A percentile compares a stretch with the other conserved stretches of the same genome.
Conservation (phyloP, 208 protist species). For the Angomonas ambiguus region DNA sequence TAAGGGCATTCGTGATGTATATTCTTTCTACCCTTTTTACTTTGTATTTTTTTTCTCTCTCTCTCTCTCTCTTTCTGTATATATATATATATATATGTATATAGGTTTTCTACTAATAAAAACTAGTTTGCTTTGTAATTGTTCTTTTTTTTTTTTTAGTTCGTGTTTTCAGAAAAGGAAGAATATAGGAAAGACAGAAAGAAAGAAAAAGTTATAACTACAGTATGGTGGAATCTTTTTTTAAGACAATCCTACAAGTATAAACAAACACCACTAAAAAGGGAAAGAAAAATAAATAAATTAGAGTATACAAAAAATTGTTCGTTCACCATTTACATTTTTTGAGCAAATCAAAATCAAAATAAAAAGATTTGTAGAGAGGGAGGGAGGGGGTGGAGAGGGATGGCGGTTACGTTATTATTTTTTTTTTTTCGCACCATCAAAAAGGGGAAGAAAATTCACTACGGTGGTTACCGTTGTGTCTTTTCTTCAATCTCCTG, state of each 20-base stretch:
- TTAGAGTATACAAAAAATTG: not conserved
- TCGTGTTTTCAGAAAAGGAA: not conserved
- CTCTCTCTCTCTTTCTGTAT: too few species aligned
- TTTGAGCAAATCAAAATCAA: not conserved
- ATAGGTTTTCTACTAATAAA: not conserved
- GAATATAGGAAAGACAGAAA: slow-evolving; percentile 11
- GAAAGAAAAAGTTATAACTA: slow-evolving; percentile 7
- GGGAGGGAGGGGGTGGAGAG: too few species aligned
- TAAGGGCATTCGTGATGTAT: slow-evolving; percentile 53
- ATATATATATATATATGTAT: not conserved
- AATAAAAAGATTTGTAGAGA: not conserved
- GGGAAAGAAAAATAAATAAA: not conserved
- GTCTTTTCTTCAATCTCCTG: slow-evolving; percentile 20
- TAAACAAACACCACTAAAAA: not conserved
- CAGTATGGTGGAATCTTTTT: not conserved
- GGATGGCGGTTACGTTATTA: too few species aligned
- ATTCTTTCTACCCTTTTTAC: not conserved
- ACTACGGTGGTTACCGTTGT: not conserved
- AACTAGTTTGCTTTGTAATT: too few species aligned
- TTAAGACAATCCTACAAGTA: slow-evolving; percentile 6
- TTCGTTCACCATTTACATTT: not conserved
- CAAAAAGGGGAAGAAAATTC: slow-evolving; percentile 1
- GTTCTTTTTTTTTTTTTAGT: too few species aligned
- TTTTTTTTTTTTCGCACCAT: not conserved
- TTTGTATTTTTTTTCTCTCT: not conserved